Evolutionary conservation across 139 green algal genomes (phyloP), one percentile per base, ranked within the genome.

Genomic region (Zygnema cylindricum): DNA sequence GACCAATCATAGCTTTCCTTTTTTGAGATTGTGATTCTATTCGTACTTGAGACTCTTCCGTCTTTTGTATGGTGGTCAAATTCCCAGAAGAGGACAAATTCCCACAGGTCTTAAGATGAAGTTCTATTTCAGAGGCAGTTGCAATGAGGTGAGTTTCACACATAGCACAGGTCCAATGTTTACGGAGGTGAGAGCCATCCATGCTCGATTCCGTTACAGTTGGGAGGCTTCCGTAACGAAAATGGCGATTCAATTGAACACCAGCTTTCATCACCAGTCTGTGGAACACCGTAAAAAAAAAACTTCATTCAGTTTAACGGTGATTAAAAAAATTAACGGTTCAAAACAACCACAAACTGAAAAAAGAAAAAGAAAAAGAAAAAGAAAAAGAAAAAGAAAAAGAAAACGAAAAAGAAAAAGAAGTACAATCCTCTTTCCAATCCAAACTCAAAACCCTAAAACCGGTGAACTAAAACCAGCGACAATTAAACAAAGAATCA

Each of bases 231-330:
- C 42, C 42, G 55, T 73, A 39, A 33, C 82, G 82, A 69, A 87
- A 82, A 71, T 73, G 77, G 30, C 54, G 55, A 42, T n/a, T 84
- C 41, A 87, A 30, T 2, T 73, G 82, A 21, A 82, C 32, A 30
- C 82, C 82, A 1, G 63, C 82, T 43, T 87, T 87, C 63, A 82
- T 25, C 32, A 87, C 43, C 71, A 41, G 11, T 16, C 36, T 79
- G 71, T 79, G 71, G 21, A 41, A 43, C 49, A 63, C 49, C 7
- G 7, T 63, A 63, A 63, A 7, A 7, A 63, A 63, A 63, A 63
- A 63, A 63, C 16, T 16, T 16, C 49, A 63, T 7, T 7, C 49
- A 25, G 49, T 16, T 25, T 16, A 25, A 25, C 49, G 16, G 16
- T 16, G 16, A 63, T 63, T 25, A 7, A 7, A 16, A 25, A 7